Base-by-base conservation (phyloP, 257 asterid genomes). In the Ballota nigra region DNA sequence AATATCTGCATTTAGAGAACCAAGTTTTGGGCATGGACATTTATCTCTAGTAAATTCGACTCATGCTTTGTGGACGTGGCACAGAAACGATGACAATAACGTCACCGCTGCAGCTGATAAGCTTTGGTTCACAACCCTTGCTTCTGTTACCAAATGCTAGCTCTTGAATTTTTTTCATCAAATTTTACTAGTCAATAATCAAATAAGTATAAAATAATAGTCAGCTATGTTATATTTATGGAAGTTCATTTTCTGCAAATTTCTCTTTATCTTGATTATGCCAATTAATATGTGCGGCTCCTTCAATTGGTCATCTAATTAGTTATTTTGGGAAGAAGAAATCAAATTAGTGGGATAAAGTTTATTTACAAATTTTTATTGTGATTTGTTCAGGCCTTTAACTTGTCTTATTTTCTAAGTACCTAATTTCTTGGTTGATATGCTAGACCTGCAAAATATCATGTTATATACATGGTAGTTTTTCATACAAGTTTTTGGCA, bases 1-100 rank as follows among this genome's bases (percentile, higher is more conserved):
- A 6, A 85, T 89, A 75, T 94, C 97, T 1, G 58, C 75, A 1
- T 91, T 79, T 68, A 83, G 97, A 70, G 98, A 94, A 59, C 80
- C 98, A 29, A 94, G 96, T 74, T 94, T 94, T 70, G 98, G 98
- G 34, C 97, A 91, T 49, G 98, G 97, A 4, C 84, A 77, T 6
- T 34, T 91, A 0, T 72, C 43, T 71, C 81, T 91, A 28, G 70
- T 79, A 23, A 94, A 91, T 69, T 86, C 67, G 40, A 89, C 83
- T 31, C 92, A 89, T 77, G 96, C 97, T 3, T 24, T 18, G 15
- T 94, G 99, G 99, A 59, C 77, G 7, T 94, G 97, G 97, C 92
- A 88, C 28, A 72, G 90, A 77, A 94, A 94, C 59, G 86, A 55
- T 28, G 63, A 88, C 41, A 86, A 86, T 4, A 72, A 80, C 47